Evolutionary conservation across 2,329 filamentous ascomycete genomes (phyloP), one percentile per base, ranked within the genome.

Genomic region (Cordyceps farinosa): DNA sequence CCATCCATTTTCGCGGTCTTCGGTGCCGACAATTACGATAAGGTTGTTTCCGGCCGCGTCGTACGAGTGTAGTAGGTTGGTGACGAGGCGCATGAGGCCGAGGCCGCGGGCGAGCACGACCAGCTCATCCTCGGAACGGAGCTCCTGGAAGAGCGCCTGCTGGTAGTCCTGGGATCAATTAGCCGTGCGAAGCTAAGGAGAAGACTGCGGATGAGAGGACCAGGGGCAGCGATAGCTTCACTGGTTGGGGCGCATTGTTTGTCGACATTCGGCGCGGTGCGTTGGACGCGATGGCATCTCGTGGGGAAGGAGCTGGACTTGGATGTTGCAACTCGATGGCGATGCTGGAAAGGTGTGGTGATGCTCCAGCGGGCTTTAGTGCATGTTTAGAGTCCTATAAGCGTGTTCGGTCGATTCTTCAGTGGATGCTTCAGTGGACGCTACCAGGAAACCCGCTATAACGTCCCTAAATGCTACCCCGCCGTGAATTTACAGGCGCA

Each of bases 11-110:
- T 99, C 95, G 65, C 91, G 87, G 40, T 97, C 92, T 65, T 95
- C 90, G 42, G 95, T 93, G 10, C 92, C 93, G 48, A 98, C 87
- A 27, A 99, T 79, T 51, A 99, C 81, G 55, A 99, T 88, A 61
- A 99, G 80, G 72, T 96, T 98, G 77, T 95, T 96, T 15, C 95
- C 95, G 3, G 92, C 92, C 1, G 92, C 93, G 83, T 99, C 95
- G 78, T 97, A 97, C 27, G 93, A 93, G 77, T 99, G 95, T 34
- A 99, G 86, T 45, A 99, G 85, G 74, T 98, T 99, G n/a, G 92
- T 96, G 71, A 97, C 85, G 63, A 99, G 86, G 68, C 92, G 91
- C 74, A 97, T 86, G 52, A 98, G 87, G 69, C 95, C 95, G 54
- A 99, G 88, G 69, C 95, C 95, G 60, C 92, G 90, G 48, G 94